Conservation (phyloP, 2,329 filamentous ascomycete genomes). For the Tympanopsis confertula region DNA sequence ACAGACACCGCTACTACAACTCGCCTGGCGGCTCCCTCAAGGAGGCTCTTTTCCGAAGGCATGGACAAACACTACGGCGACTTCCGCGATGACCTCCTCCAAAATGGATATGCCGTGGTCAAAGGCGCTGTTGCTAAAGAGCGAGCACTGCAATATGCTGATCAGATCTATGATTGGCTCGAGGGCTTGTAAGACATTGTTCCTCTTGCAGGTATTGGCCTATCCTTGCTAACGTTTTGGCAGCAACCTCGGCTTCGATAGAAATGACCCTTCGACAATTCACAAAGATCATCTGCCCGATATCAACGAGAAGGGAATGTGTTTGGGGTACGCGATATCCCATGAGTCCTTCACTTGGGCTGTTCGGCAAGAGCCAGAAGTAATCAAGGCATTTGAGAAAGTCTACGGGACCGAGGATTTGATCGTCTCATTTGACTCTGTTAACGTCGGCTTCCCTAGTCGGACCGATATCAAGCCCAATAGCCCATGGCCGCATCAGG, state of each 20-base stretch:
- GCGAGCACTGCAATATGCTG: constrained; percentile 7
- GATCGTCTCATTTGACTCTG: constrained; percentile 34
- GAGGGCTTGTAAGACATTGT: constrained; percentile 6
- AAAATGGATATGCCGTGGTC: constrained; percentile 13
- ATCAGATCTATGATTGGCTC: constrained; percentile 7
- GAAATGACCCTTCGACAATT: constrained; percentile 17
- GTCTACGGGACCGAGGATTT: constrained; percentile 31
- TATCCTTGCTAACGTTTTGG: background rate
- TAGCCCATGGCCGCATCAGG: constrained; percentile 32
- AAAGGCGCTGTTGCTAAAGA: constrained; percentile 11
- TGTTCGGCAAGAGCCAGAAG: constrained; percentile 32
- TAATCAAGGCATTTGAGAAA: constrained; percentile 31
- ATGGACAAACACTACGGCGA: constrained; percentile 4
- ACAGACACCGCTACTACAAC: too few species aligned
- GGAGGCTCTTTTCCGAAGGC: too few species aligned
- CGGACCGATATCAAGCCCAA: constrained; percentile 20
- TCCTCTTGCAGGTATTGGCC: too few species aligned
- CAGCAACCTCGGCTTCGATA: constrained; percentile 16
- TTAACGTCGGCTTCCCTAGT: constrained; percentile 30
- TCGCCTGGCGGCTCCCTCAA: too few species aligned
- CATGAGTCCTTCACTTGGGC: constrained; percentile 37
- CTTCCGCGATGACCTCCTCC: constrained; percentile 11
- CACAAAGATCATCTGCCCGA: constrained; percentile 18
- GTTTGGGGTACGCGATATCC: constrained; percentile 28
- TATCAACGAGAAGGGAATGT: constrained; percentile 36